Percentiles rank a stretch among this genome's conserved stretches.
These are phyloP conservation scores for Lactifluus echinatus DNA, from an alignment of 768 basidiomycete species.

Conservation along the genomic window DNA sequence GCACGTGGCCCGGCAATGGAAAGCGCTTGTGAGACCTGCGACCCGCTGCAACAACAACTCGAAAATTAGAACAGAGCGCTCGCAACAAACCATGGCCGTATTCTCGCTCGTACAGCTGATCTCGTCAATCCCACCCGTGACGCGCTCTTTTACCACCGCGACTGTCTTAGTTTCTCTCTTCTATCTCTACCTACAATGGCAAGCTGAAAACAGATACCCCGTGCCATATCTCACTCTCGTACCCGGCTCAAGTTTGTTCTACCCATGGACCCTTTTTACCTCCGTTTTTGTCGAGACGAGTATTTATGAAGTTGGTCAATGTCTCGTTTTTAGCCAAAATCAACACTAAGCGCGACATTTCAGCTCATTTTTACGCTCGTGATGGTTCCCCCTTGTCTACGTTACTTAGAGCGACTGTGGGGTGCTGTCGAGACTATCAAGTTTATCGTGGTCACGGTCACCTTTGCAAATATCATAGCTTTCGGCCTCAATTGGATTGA, in stretches of 20 bases:
- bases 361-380: slow-evolving; percentile 74
- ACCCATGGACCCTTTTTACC: slow-evolving; percentile 92
- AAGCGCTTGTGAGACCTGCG: no score
- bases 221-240: slow-evolving; percentile 68
- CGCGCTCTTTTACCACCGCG: slow-evolving; percentile 58
- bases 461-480: slow-evolving; percentile 80
- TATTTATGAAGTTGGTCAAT: slow-evolving; percentile 64
- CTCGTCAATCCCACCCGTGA: slow-evolving; percentile 69
- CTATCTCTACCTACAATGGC: slow-evolving; percentile 59
- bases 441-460: slow-evolving; percentile 74
- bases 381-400: slow-evolving; percentile 71
- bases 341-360: slow-evolving; percentile 5
- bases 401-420: slow-evolving; percentile 94
- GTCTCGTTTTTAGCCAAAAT: not conserved
- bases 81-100: slow-evolving; percentile 58
- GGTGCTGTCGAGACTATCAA: slow-evolving; percentile 78
- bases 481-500: slow-evolving; percentile 87
- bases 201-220: slow-evolving; percentile 32
- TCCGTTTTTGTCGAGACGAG: slow-evolving; percentile 81
- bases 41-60: no score
- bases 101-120: slow-evolving; percentile 62
- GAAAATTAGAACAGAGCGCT: no score
- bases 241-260: slow-evolving; percentile 73
- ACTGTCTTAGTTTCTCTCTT: slow-evolving; percentile 50
- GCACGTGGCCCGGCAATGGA: not conserved